Percentiles rank a stretch among this genome's conserved stretches.
phyloP scores from a whole-genome alignment of 805 yeast species.

The Candida coleopterorum region DNA sequence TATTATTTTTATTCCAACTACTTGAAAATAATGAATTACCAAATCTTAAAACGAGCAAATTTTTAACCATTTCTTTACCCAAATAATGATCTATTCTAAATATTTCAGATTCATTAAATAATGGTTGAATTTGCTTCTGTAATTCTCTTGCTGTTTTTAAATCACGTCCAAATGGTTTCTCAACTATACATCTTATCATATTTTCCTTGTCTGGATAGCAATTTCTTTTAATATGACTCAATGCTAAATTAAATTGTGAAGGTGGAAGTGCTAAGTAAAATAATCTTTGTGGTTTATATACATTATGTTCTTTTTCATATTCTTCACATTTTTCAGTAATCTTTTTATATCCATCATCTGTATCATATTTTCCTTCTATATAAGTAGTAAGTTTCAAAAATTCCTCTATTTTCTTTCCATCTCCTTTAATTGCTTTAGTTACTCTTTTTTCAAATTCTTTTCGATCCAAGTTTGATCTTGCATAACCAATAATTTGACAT shows the following conservation, averaged over 20 bases:
- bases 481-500: constrained; percentile 83
- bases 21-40: constrained; percentile 85
- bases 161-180: constrained; percentile 97
- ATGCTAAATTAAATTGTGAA: constrained; percentile 78
- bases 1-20: constrained; percentile 81
- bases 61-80: constrained; percentile 98
- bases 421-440: constrained; percentile 55
- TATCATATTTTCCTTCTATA: constrained; percentile 75
- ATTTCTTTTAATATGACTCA: constrained; percentile 62
- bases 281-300: constrained; percentile 63
- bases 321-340: constrained; percentile 52
- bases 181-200: constrained; percentile 75
- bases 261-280: constrained; percentile 96
- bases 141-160: constrained; percentile 71
- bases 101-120: constrained; percentile 86
- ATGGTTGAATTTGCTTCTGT: constrained; percentile 73
- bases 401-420: constrained; percentile 41
- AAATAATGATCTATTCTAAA: constrained; percentile 96
- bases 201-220: constrained; percentile 61
- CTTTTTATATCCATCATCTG: constrained; percentile 63
- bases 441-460: constrained; percentile 37
- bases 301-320: constrained; percentile 49
- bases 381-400: constrained; percentile 68
- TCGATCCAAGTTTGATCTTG: constrained; percentile 69
- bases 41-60: constrained; percentile 81